phyloP scores from a whole-genome alignment of 1,284 basidiomycete species.

The Sporisorium exsertum region DNA sequence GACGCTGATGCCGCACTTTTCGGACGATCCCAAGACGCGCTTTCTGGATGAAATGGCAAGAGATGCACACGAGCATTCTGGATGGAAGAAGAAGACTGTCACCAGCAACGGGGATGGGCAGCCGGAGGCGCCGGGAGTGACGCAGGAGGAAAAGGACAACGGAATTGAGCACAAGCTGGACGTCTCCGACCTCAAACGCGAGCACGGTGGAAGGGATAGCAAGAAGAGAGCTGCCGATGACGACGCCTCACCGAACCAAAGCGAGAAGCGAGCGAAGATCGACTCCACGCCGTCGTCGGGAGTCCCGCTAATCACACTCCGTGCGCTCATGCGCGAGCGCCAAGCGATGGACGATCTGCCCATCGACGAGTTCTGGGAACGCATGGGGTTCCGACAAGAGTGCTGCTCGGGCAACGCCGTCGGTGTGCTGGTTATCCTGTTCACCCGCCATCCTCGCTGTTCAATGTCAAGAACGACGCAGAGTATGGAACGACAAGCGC shows the following conservation, averaged over 20 bases:
- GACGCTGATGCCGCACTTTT: constrained; percentile 66
- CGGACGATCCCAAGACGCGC: constrained; percentile 67
- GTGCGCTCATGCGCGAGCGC: constrained; percentile 56
- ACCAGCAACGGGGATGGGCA: background rate
- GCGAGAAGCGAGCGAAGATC: constrained; percentile 17
- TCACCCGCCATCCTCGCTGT: constrained; percentile 24
- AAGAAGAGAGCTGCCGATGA: constrained; percentile 3
- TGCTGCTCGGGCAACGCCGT: constrained; percentile 67
- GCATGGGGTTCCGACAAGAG: constrained; percentile 67
- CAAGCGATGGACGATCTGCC: constrained; percentile 56
- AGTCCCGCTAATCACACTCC: constrained; percentile 39
- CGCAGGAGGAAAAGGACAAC: constrained; percentile 22
- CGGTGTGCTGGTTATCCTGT: constrained; percentile 61
- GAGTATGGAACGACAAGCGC: constrained; percentile 34
- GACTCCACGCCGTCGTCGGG: background rate
- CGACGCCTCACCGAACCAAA: background rate
- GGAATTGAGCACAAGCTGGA: constrained; percentile 10
- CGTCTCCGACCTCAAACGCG: background rate
- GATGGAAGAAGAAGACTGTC: constrained; percentile 39
- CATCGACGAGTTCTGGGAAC: constrained; percentile 66
- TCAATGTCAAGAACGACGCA: background rate
- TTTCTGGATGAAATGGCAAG: constrained; percentile 65
- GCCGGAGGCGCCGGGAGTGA: constrained; percentile 1
- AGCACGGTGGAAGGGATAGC: background rate
- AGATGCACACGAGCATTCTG: constrained; percentile 63